Evolutionary conservation across 2,329 filamentous ascomycete genomes (phyloP), one percentile per base, ranked within the genome.

Genomic region (Stemphylium beticola): DNA sequence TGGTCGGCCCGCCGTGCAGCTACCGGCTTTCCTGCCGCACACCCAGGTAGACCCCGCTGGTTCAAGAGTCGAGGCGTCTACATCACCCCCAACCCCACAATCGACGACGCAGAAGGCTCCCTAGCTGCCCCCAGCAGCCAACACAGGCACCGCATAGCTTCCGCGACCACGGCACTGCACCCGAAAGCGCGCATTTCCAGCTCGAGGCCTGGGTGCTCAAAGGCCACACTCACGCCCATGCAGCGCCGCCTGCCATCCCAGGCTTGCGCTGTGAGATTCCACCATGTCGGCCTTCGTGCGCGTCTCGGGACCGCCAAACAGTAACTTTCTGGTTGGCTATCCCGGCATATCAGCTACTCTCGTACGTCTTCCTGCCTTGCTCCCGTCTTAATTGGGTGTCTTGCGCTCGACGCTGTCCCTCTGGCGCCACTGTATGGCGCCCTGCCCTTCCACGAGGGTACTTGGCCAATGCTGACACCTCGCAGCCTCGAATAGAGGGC

Each of bases 311-410:
- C 93, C 93, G 74, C 93, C 95, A 68, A 99, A 99, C 80, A 95
- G 92, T 79, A 95, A 91, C 79, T 97, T 96, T 75, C 84, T 98
- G 62, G 92, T 98, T 67, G 95, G 95, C 68, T 99, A 98, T 77
- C 95, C 95, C 51, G 95, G 95, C 67, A 98, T 99, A 77, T 97
- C 93, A 51, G 95, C 95, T 71, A 99, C 95, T 33, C 79, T 97
- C 85, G 93, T 97, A 84, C 79, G 91, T 86, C 33, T 31, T 39
- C 40, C 40, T 32, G 22, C 6, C 36, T 14, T 36, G 33, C 26
- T 53, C 49, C 34, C 18, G 18, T 40, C 32, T 14, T 47, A 36
- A 49, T 51, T 48, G 37, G 31, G 17, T 22, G 24, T 39, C 36
- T 44, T 29, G 39, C 55, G 41, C 44, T 51, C 48, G 53, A 45